Evolutionary conservation across 2,329 filamentous ascomycete species (phyloP).

Genomic region (Sporothrix luriei): DNA sequence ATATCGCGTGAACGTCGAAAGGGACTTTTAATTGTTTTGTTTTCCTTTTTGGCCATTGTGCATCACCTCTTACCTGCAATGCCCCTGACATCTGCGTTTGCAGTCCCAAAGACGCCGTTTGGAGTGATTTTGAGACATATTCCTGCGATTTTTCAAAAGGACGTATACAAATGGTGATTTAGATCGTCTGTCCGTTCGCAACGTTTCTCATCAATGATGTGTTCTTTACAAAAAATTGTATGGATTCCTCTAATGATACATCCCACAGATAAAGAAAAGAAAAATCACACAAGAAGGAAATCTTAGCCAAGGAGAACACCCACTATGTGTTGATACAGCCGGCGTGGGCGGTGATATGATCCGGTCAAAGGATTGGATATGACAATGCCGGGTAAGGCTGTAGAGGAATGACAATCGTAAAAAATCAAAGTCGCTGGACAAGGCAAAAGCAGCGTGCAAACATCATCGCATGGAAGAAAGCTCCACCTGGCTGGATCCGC

Average conservation of each 20-base stretch:
- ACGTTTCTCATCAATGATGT: no score
- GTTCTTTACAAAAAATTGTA: slow-evolving; percentile 5
- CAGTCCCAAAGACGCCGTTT: neutral
- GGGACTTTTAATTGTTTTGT: neutral
- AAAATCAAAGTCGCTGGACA: slow-evolving; percentile 8
- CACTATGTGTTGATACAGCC: slow-evolving; percentile 16
- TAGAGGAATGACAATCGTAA: neutral
- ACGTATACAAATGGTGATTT: no score
- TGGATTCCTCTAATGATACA: slow-evolving; percentile 26
- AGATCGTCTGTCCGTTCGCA: no score
- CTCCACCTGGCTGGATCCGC: neutral
- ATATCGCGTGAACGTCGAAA: neutral
- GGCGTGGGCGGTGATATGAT: slow-evolving; percentile 3
- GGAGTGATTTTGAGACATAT: neutral
- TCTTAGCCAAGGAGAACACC: no score
- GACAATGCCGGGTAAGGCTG: neutral
- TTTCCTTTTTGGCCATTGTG: neutral
- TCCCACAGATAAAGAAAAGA: neutral
- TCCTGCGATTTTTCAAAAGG: neutral
- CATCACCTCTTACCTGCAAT: slow-evolving; percentile 15
- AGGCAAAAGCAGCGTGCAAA: neutral
- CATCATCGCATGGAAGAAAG: neutral
- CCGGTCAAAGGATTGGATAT: neutral
- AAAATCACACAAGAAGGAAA: neutral
- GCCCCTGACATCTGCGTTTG: slow-evolving; percentile 20